Conservation (phyloP, 2,329 filamentous ascomycete genomes). For the Furcasterigmium sp. region DNA sequence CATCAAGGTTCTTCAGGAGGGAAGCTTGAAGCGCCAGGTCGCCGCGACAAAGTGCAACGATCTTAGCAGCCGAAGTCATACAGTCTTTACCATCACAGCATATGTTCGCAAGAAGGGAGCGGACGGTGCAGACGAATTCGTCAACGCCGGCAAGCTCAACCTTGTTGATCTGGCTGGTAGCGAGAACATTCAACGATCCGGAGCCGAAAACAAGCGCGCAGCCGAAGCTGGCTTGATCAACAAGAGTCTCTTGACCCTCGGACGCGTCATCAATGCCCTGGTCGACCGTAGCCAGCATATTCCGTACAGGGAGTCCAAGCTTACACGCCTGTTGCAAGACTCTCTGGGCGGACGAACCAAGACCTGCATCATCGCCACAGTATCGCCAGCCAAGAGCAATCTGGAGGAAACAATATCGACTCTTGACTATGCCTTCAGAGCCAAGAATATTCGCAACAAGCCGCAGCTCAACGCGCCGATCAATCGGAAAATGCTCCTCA, state of each 20-base stretch:
- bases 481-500: conserved; percentile 86
- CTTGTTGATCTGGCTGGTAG: conserved; percentile 94
- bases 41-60: conserved; percentile 99
- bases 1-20: conserved; percentile 81
- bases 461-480: conserved; percentile 90
- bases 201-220: conserved; percentile 95
- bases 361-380: conserved; percentile 96
- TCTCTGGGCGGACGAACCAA: conserved; percentile 94
- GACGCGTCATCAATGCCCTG: conserved; percentile 93
- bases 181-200: conserved; percentile 95
- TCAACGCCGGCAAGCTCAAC: conserved; percentile 91
- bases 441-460: conserved; percentile 98
- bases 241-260: conserved; percentile 91
- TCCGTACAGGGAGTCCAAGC: conserved; percentile 87
- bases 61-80: conserved; percentile 93
- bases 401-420: conserved; percentile 98
- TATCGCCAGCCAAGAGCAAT: conserved; percentile 92
- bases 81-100: conserved; percentile 92
- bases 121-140: conserved; percentile 82
- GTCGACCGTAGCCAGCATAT: conserved; percentile 89
- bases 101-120: conserved; percentile 79
- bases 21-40: conserved; percentile 93
- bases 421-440: conserved; percentile 93
- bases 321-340: conserved; percentile 72
- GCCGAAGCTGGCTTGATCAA: conserved; percentile 96